Percentiles rank a stretch among this genome's conserved stretches.
These are phyloP conservation scores for Rhynchosporium secalis DNA, from an alignment of 2,329 filamentous ascomycete species.

Conservation along the genomic window DNA sequence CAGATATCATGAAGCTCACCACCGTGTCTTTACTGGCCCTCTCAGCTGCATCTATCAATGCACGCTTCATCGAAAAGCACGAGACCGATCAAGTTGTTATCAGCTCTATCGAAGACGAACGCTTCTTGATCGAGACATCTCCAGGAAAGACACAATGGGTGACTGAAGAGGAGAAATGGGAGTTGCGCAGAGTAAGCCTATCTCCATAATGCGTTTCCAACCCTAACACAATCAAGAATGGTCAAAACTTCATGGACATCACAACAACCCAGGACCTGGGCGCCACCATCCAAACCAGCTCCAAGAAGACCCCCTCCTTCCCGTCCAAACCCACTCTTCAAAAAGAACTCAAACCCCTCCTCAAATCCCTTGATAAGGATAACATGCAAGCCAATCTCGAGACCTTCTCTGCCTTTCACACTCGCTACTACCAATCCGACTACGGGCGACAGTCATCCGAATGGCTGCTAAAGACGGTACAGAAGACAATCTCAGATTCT, in stretches of 20 bases:
- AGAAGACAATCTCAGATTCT: constrained; percentile 67
- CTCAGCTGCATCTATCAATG: constrained; percentile 52
- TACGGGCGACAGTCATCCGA: constrained; percentile 81
- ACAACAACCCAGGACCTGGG: constrained; percentile 72
- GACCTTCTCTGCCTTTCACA: constrained; percentile 76
- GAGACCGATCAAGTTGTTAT: constrained; percentile 55
- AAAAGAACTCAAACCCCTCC: constrained; percentile 64
- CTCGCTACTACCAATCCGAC: constrained; percentile 77
- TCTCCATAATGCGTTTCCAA: background rate
- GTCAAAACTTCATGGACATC: constrained; percentile 91
- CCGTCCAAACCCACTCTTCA: constrained; percentile 67
- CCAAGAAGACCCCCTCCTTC: constrained; percentile 55
- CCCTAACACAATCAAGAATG: constrained; percentile 59
- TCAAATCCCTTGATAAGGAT: constrained; percentile 53
- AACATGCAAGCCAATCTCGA: constrained; percentile 79
- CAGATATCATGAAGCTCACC: constrained; percentile 52
- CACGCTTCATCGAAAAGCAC: constrained; percentile 56
- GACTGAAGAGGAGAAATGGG: constrained; percentile 94
- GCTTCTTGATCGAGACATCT: constrained; percentile 79
- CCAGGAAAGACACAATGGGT: constrained; percentile 84
- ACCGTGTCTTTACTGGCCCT: constrained; percentile 52
- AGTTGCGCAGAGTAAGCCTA: constrained; percentile 70
- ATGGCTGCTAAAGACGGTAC: constrained; percentile 79
- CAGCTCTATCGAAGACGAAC: constrained; percentile 46
- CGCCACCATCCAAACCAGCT: constrained; percentile 40